Evolutionary conservation across 805 yeast species (phyloP).

Genomic region (Sungouiozyma intestinalis): DNA sequence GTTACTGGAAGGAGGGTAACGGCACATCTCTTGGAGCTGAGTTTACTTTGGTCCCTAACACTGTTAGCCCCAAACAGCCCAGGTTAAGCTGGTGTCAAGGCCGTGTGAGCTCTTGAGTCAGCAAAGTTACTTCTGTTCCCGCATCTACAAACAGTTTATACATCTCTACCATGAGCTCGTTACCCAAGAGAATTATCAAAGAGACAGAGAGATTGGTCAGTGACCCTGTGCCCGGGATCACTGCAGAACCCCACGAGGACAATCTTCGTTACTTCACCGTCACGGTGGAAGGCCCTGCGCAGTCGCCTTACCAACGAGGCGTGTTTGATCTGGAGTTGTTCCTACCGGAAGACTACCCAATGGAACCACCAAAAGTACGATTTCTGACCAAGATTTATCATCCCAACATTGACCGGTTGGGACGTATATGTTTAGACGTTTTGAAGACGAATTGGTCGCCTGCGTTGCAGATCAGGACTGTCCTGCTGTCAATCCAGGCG

Average conservation of each 20-base stretch:
- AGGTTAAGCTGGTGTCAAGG: no score
- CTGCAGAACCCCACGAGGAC: constrained; percentile 88
- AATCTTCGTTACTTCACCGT: constrained; percentile 90
- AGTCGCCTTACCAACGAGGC: constrained; percentile 87
- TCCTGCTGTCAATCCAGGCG: constrained; percentile 85
- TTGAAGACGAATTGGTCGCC: constrained; percentile 96
- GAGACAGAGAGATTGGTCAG: constrained; percentile 87
- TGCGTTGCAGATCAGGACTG: constrained; percentile 90
- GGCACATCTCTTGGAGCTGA: no score
- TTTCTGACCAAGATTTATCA: constrained; percentile 91
- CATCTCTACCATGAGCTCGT: constrained; percentile 25
- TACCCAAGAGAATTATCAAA: constrained; percentile 91
- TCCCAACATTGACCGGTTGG: constrained; percentile 91
- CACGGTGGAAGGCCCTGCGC: constrained; percentile 80
- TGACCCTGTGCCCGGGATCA: constrained; percentile 95
- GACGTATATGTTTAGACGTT: constrained; percentile 92
- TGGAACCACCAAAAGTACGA: constrained; percentile 95
- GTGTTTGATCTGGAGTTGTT: constrained; percentile 72
- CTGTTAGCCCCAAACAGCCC: no score
- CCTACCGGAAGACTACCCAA: constrained; percentile 94
- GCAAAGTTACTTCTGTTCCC: background rate
- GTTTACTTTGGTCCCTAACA: no score
- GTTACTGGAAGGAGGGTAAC: no score
- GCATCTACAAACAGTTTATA: background rate
- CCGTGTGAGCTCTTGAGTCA: background rate